Base-by-base conservation (phyloP, 2,329 filamentous ascomycete genomes). In the Lachnellula arida region DNA sequence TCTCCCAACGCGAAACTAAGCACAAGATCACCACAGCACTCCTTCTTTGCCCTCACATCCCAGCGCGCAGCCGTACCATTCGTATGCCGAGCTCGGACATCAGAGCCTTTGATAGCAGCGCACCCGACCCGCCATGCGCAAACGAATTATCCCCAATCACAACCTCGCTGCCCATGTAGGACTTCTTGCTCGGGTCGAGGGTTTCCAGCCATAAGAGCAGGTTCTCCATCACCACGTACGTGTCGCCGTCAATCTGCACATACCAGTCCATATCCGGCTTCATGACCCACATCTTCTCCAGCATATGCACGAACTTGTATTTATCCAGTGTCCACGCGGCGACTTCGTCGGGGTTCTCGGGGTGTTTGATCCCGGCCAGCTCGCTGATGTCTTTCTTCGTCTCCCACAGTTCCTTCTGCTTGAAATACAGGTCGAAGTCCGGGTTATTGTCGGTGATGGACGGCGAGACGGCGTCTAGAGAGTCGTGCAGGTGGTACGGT, bases 271-370 rank as follows among this genome's bases (percentile, higher is more conserved):
- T 76, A 55, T 74, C 64, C 11, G 81, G 80, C 19, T 76, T 74
- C 68, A 78, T 66, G n/a, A 67, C 64, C 65, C 76, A 83, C 1
- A 77, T 69, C 69, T 81, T 81, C 67, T 81, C 76, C n/a, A 80
- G 74, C 61, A 82, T 81, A 65, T 82, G 81, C 40, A 82, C 71
- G 65, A 81, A 82, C 70, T 85, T 84, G 72, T 82, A 85, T 70
- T 82, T 83, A 72, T 85, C 81, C 39, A 84, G 68, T 8, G 71
- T 73, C 81, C 81, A 84, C 1, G 73, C 74, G 25, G 76, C 72
- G 58, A 64, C 58, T 55, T 71, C 54, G 54, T 66, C 68, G 5
- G 65, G 58, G 25, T 64, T 69, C 5, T n/a, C 15, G 37, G 56
- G 60, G 34, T 55, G 5, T 17, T n/a, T 40, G 9, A 32, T 11